Evolutionary conservation across 2,329 filamentous ascomycete species (phyloP).

Genomic region (Cadophora malorum): DNA sequence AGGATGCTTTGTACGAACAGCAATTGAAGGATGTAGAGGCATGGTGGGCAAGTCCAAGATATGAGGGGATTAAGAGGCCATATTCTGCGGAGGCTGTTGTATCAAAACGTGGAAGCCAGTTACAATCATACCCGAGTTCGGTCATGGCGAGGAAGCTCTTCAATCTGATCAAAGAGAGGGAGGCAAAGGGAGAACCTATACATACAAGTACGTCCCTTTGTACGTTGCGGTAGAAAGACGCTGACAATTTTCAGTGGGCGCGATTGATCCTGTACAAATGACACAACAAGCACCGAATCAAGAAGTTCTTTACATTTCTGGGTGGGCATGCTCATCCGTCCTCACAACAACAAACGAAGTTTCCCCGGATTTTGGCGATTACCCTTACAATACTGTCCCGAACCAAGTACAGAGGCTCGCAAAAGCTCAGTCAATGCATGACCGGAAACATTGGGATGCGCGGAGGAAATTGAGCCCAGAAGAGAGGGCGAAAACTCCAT

Average conservation of each 20-base stretch:
- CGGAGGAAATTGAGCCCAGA: conserved; percentile 78
- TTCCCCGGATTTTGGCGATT: conserved; percentile 96
- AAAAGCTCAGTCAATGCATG: conserved; percentile 96
- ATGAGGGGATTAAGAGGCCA: conserved; percentile 86
- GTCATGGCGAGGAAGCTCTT: conserved; percentile 96
- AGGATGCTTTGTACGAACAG: conserved; percentile 84
- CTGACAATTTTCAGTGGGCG: conserved; percentile 71
- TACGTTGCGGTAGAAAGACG: background rate
- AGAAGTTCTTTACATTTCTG: conserved; percentile 93
- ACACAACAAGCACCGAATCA: conserved; percentile 96
- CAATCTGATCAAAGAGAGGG: conserved; percentile 80
- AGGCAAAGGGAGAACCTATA: conserved; percentile 81
- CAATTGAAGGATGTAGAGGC: conserved; percentile 85
- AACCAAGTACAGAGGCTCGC: conserved; percentile 96
- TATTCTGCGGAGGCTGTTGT: conserved; percentile 92
- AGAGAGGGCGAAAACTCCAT: conserved; percentile 77
- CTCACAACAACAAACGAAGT: conserved; percentile 96
- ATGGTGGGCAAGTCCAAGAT: conserved; percentile 90
- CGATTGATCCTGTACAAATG: conserved; percentile 99
- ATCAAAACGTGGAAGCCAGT: conserved; percentile 86
- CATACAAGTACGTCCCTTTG: conserved; percentile 75
- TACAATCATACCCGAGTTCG: conserved; percentile 89
- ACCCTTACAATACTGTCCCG: conserved; percentile 98
- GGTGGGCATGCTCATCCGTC: conserved; percentile 95
- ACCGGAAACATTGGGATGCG: conserved; percentile 91